Evolutionary conservation across 257 asterid species (phyloP), one percentile per base, ranked within the genome.

Genomic region (Solanum infundibuliforme): DNA sequence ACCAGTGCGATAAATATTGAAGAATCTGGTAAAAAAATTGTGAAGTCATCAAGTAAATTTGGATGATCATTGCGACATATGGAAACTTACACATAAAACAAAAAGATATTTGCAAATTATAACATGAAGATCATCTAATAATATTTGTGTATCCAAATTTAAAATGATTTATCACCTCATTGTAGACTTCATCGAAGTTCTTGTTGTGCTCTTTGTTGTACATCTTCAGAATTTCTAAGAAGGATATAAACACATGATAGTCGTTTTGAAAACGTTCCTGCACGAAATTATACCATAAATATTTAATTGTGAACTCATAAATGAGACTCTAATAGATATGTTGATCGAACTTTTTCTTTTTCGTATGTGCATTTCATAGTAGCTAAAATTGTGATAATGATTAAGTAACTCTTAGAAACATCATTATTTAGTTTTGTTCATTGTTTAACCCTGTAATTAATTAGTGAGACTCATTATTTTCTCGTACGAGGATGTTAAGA

Each of bases 211-310:
- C 99, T 90, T 97, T 94, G 43, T 99, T 89, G 79, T 96, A 96
- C 99, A 94, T 97, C 88, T 94, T 96, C 92, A 95, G 92, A 91
- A 97, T 94, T 90, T 94, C 98, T 68, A 96, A 94, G 94, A 97
- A 97, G 18, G 99, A 94, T 91, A 95, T 93, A 85, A 94, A 97
- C 62, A 94, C 98, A 76, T 92, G 97, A 87, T 96, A 97, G 23
- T 95, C 98, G 60, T 92, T 93, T 93, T 90, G 92, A 89, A 96
- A 96, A 60, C 97, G 97, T 85, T 91, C 93, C 98, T 97, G 95
- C 93, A 91, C 43, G 88, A 69, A 87, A 86, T 75, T 29, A 87
- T 73, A 86, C 60, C 12, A 34, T 29, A 4, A 79, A 18, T 32
- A 79, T 69, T 36, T 39, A 79, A 27, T 9, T 23, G 13, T 36